Conservation (phyloP, 208 protist genomes). For the Leishmania guyanensis region DNA sequence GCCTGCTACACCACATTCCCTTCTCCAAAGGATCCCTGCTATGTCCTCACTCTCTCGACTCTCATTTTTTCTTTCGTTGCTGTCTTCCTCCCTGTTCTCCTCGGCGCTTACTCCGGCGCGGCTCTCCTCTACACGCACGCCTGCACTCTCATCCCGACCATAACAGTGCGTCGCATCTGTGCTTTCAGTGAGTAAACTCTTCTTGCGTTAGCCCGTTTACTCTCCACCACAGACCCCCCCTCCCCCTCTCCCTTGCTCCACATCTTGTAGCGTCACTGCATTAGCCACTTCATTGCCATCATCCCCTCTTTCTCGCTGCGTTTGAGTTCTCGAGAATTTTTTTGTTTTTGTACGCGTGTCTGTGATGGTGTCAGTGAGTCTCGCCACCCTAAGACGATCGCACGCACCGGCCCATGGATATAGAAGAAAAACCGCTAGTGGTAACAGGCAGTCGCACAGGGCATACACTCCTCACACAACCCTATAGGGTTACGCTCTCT, state of each 20-base stretch:
- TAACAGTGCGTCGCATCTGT: neutral
- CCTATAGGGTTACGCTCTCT: neutral
- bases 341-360: neutral
- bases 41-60: neutral
- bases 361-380: neutral
- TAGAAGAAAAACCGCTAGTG: neutral
- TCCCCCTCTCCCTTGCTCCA: neutral
- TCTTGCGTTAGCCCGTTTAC: too few species aligned
- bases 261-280: neutral
- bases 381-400: neutral
- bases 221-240: too few species aligned
- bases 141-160: neutral
- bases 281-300: neutral
- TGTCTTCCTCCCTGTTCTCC: conserved; percentile 2
- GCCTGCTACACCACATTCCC: neutral
- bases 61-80: conserved; percentile 17
- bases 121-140: neutral
- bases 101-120: neutral
- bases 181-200: neutral
- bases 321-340: neutral
- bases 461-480: neutral
- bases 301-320: neutral
- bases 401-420: neutral
- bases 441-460: neutral
- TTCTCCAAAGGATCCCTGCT: neutral